Base-by-base conservation (phyloP, 1,284 basidiomycete genomes). In the Neonothopanus nambi region DNA sequence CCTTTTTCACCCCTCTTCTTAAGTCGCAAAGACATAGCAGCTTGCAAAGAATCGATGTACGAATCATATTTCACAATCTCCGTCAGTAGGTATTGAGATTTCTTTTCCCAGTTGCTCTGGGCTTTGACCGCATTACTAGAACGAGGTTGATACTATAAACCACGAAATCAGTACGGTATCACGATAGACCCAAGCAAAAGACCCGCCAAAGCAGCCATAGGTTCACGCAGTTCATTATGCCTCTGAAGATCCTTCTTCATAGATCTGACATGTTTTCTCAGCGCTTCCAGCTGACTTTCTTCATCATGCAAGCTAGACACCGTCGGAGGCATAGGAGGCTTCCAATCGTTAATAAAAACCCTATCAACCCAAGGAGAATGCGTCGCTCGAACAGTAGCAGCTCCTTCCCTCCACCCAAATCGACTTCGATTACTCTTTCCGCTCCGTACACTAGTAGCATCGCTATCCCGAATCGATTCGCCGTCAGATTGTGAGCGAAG, bases 61-160 rank as follows among this genome's bases (percentile, higher is more conserved):
- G 89, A 90, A 50, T 93, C 87, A 70, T 97, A 99, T 68, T 98
- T 98, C 67, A 94, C 90, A 46, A 94, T 91, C 72, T 99, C 96
- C 13, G 88, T 84, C 52, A 95, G 77, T 39, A 98, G 74, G 68
- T 93, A 92, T 64, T 91, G 86, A 7, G 89, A 92, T 67, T 92
- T 95, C 63, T 87, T 87, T 68, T 93, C 90, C 94, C 95, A 99
- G 67, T 99, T 99, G 50, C 80, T 80, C 59, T 85, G 77, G 0
- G 96, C 89, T 68, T 89, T 97, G 57, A 75, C 65, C 1, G 82
- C 79, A 62, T 91, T 94, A 21, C 80, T 69, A n/a, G 89, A 86
- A 9, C 87, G 82, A 1, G 88, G 79, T 53, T 86, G 78, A 67
- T 94, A 96, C 93, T 97, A 61, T n/a, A 47, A 51, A 41, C 28